Percentiles rank a stretch among this genome's conserved stretches.
These are phyloP conservation scores for Gonium pectorale DNA, from an alignment of 139 green algal genomes.

Conservation along the genomic window DNA sequence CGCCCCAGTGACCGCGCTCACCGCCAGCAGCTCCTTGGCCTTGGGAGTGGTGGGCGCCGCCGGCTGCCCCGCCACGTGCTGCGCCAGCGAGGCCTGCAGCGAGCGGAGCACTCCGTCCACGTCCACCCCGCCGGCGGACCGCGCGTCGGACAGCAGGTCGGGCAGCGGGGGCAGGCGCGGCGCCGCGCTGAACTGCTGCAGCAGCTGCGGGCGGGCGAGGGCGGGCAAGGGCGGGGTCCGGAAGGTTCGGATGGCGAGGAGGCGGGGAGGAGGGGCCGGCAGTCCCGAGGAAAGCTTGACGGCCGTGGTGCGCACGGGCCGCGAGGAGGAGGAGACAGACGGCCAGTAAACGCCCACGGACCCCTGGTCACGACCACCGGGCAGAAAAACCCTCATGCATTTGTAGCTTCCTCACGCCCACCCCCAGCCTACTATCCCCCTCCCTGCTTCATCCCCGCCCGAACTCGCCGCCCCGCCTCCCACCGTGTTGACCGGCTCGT, in stretches of 20 bases:
- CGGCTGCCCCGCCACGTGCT: slow-evolving; percentile 38
- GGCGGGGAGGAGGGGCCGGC: too few species aligned
- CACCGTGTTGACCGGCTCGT: slow-evolving; percentile 54
- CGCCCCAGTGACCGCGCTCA: background rate
- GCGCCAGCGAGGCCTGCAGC: slow-evolving; percentile 13
- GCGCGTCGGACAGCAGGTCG: slow-evolving; percentile 29
- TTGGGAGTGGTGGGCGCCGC: slow-evolving; percentile 10
- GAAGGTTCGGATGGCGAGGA: too few species aligned
- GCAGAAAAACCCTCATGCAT: too few species aligned
- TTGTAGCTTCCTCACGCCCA: too few species aligned
- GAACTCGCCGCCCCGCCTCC: background rate
- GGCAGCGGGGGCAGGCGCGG: slow-evolving; percentile 57
- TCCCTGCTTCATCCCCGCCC: background rate
- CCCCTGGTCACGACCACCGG: too few species aligned
- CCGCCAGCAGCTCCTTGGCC: slow-evolving; percentile 36
- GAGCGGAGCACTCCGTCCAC: slow-evolving; percentile 39
- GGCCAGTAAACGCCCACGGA: too few species aligned
- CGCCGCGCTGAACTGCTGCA: slow-evolving; percentile 43
- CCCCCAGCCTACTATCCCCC: too few species aligned
- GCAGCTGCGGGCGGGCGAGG: too few species aligned
- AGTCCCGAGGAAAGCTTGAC: too few species aligned
- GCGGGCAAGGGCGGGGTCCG: too few species aligned
- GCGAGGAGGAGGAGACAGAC: too few species aligned
- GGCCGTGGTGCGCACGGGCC: too few species aligned
- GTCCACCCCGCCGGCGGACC: slow-evolving; percentile 10